These are phyloP conservation scores for Fusarium subglutinans DNA, from an alignment of 2,329 filamentous ascomycete genomes.

Conservation along the genomic window DNA sequence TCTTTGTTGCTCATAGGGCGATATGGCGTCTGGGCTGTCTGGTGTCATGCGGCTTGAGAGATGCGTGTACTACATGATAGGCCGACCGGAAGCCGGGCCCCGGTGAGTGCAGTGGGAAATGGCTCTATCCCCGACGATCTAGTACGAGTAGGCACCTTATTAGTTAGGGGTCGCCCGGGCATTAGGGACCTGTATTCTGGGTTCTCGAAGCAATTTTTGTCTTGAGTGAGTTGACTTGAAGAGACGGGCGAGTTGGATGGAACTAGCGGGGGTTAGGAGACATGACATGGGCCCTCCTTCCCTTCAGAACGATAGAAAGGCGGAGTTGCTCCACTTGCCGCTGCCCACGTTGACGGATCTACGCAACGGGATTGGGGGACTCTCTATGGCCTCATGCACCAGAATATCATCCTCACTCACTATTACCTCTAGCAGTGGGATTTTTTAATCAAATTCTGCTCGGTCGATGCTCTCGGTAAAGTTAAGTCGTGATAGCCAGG, in stretches of 20 bases:
- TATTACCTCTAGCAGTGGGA: conserved; percentile 1
- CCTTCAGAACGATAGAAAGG: conserved; percentile 11
- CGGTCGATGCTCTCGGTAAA: conserved; percentile 35
- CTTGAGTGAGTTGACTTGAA: conserved; percentile 3
- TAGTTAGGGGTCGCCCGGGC: conserved; percentile 11
- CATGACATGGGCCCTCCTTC: background rate
- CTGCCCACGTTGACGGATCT: conserved; percentile 28
- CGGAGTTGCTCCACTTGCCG: conserved; percentile 31
- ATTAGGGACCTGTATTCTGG: background rate
- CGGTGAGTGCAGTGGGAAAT: conserved; percentile 6
- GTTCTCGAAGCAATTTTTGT: conserved; percentile 9
- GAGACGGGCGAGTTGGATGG: background rate
- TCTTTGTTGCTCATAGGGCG: conserved; percentile 14
- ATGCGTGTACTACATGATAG: conserved; percentile 32
- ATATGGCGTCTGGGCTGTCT: background rate
- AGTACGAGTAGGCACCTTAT: background rate
- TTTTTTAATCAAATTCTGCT: conserved; percentile 15
- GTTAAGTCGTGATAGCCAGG: conserved; percentile 1
- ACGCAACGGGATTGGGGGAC: conserved; percentile 34
- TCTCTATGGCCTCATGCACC: conserved; percentile 9
- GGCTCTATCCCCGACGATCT: background rate
- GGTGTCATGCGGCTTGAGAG: conserved; percentile 7
- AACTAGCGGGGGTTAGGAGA: conserved; percentile 2
- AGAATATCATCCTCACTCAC: background rate
- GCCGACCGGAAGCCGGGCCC: conserved; percentile 6